Base-by-base conservation (phyloP, 1,139 yeast species). In the Geotrichum reessii region DNA sequence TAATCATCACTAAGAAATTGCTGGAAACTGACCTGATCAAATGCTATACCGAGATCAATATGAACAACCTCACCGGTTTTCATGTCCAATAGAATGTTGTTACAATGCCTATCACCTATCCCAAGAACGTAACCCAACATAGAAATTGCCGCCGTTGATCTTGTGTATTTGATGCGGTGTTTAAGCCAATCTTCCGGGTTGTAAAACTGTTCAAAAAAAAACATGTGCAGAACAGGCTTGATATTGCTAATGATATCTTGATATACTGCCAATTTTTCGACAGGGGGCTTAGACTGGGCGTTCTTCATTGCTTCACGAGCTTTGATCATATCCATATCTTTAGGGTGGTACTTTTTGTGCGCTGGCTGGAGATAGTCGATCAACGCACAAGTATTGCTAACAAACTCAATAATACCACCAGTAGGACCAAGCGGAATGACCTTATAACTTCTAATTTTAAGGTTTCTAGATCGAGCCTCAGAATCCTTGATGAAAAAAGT, bases 1-100 rank as follows among this genome's bases (percentile, higher is more conserved):
- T 5, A 22, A n/a, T 44, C 24, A 50, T 52, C 6, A n/a, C 19
- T 19, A 37, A 37, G n/a, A 14, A 7, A 21, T 22, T 42, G 22
- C 12, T n/a, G 47, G 22, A 47, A 11, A 46, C 52, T 33, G 5
- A 53, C 58, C 57, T 71, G 77, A 69, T 95, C 99, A 74, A 95
- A 95, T 0, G 98, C 95, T 58, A 93, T 93, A 0, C 99, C 99
- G 42, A 95, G 76, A 71, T 95, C 99, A 66, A 95, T 95, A 71
- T 95, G 99, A 31, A 95, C 85, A 0, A 97, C 96, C 65, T 92
- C 97, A 0, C 99, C 99, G 0, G 88, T 80, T 17, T 69, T 69
- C 56, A 79, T 77, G 69, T 95, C 98, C n/a, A 95, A 69, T 59
- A 95, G 73, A 50, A 95, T 86, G 69, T 95, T 95, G 70, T 90